These are phyloP conservation scores for Biscutella laevigata DNA, from an alignment of 441 rosid species.

Conservation along the genomic window DNA sequence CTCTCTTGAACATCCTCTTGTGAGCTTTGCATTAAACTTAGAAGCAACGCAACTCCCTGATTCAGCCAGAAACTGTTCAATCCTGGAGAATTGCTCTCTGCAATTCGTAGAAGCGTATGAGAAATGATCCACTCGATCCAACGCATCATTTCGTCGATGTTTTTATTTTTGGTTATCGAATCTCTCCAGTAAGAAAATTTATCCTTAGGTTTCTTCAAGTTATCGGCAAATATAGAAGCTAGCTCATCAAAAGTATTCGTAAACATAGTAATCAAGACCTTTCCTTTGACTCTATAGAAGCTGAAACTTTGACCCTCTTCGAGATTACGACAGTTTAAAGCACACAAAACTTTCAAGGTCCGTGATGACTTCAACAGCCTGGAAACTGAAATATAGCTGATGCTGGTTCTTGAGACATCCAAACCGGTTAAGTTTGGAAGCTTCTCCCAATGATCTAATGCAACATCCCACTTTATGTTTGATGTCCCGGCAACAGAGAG, in stretches of 20 bases:
- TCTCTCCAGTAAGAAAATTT: slow-evolving; percentile 59
- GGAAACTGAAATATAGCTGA: slow-evolving; percentile 48
- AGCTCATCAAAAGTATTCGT: slow-evolving; percentile 48
- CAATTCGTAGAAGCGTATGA: slow-evolving; percentile 67
- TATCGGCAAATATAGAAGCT: slow-evolving; percentile 52
- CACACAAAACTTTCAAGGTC: slow-evolving; percentile 78
- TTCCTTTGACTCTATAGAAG: slow-evolving; percentile 43
- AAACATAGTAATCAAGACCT: slow-evolving; percentile 47
- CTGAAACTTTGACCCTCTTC: slow-evolving; percentile 43
- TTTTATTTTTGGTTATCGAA: slow-evolving; percentile 38
- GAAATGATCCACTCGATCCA: slow-evolving; percentile 91
- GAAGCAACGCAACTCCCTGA: slow-evolving; percentile 73
- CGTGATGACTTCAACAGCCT: slow-evolving; percentile 56
- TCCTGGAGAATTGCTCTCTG: slow-evolving; percentile 72
- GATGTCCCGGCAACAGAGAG: slow-evolving; percentile 91
- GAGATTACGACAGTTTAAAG: slow-evolving; percentile 63
- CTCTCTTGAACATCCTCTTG: slow-evolving; percentile 96
- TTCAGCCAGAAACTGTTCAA: slow-evolving; percentile 77
- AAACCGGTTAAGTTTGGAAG: slow-evolving; percentile 65
- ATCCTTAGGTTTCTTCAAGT: slow-evolving; percentile 39
- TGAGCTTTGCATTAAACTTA: slow-evolving; percentile 75
- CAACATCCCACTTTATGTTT: slow-evolving; percentile 69
- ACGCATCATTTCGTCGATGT: slow-evolving; percentile 48
- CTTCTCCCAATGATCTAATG: slow-evolving; percentile 59
- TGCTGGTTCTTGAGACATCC: slow-evolving; percentile 91